Percentiles rank a stretch among this genome's conserved stretches.
Conservation (phyloP, 2,329 filamentous ascomycete species). For the Podosphaera xanthii region DNA sequence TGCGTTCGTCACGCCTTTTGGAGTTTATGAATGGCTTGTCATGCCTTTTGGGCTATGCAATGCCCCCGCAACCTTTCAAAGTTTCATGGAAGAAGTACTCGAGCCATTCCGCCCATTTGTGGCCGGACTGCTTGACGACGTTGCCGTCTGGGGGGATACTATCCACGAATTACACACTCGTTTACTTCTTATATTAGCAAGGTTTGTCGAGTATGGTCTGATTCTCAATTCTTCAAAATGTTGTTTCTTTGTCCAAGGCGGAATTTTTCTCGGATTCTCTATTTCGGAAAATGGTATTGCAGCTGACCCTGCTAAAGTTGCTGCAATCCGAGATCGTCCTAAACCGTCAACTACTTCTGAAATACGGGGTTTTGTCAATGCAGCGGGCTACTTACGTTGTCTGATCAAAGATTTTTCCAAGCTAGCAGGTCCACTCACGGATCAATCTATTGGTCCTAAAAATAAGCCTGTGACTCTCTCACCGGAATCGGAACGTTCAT, state of each 20-base stretch:
- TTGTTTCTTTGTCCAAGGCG: neutral
- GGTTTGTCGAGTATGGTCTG: neutral
- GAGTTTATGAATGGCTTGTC: neutral
- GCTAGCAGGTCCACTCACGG: neutral
- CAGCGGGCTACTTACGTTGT: neutral
- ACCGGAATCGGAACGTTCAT: neutral
- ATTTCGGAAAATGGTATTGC: neutral
- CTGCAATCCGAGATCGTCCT: neutral
- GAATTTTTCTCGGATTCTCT: neutral
- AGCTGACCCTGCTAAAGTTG: neutral
- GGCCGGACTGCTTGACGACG: neutral
- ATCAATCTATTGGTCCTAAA: neutral
- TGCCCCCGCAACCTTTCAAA: too few relatives aligned
- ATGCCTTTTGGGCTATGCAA: too few relatives aligned
- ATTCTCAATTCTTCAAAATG: neutral
- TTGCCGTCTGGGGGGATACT: neutral
- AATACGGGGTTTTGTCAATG: neutral
- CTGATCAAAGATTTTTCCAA: neutral
- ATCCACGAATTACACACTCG: accelerated
- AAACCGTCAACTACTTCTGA: neutral
- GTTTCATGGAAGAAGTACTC: neutral
- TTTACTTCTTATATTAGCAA: too few relatives aligned
- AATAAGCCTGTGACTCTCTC: neutral
- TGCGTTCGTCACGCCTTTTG: neutral
- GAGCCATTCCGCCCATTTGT: neutral